Base-by-base conservation (phyloP, 148 eudicot species). In the Pharnaceum exiguum region DNA sequence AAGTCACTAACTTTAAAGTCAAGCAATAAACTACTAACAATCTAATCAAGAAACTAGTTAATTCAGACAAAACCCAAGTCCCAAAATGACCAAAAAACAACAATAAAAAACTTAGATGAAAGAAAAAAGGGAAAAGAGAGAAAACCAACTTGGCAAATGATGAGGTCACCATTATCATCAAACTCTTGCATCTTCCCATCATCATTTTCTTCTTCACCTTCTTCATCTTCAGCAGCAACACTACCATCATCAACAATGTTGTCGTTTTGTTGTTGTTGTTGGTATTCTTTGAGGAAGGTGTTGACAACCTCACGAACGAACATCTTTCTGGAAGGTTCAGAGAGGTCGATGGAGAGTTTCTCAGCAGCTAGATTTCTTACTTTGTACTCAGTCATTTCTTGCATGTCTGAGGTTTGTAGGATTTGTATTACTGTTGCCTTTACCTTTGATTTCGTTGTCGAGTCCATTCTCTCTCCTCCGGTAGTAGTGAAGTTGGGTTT, bases 81-180 rank as follows among this genome's bases (percentile, higher is more conserved):
- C 12, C 2, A 25, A 2, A 32, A 46, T 55, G 12, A 17, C 12
- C 54, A 21, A 19, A 55, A 7, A 31, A 31, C n/a, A 13, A 35
- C 1, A 43, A 30, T 18, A 3, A 54, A 54, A n/a, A 11, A 63
- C 21, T 29, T 10, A 0, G 16, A 46, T 0, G 3, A 56, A 35
- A 2, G 1, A 24, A 54, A 15, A 57, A 4, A 30, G 29, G 2
- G 3, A 33, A 15, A 15, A 42, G n/a, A 27, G 22, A n/a, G 21
- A 31, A 9, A 42, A 74, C 77, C 63, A 18, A 93, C 96, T 38
- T 75, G 76, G 66, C 98, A 93, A 43, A 93, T 68, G 53, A 93
- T 88, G 53, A 83, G 90, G 62, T 82, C 90, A 39, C 98, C 98
- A 1, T 83, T 82, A 35, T 93, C 95, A 39, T 93, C 95, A 47